These are phyloP conservation scores for Rhododendron kiyosumense DNA, from an alignment of 148 eudicot species.

Conservation along the genomic window DNA sequence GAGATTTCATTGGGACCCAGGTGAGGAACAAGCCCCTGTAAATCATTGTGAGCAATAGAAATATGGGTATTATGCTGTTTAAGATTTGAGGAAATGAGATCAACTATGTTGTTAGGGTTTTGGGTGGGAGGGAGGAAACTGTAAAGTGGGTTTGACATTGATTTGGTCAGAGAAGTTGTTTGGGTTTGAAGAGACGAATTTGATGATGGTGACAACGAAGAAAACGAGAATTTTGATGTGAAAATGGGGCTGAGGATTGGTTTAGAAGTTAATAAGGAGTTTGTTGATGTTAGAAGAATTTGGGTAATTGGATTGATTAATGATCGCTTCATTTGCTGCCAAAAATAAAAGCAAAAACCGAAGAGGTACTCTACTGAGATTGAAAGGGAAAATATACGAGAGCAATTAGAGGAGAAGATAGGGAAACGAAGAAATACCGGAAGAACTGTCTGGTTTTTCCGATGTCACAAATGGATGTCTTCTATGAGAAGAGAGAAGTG, in stretches of 20 bases:
- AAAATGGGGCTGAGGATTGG: not conserved
- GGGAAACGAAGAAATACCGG: too few relatives aligned
- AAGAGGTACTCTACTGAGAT: not conserved
- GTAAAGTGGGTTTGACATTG: conserved; percentile 58
- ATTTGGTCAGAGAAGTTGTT: conserved; percentile 15
- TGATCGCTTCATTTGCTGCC: conserved; percentile 11
- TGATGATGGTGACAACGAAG: not conserved
- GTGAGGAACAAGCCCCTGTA: conserved; percentile 46
- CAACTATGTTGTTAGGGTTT: conserved; percentile 68
- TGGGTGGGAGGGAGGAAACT: conserved; percentile 53
- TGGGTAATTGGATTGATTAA: not conserved
- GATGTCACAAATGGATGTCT: too few relatives aligned
- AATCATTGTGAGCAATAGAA: conserved; percentile 22
- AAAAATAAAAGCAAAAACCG: not conserved
- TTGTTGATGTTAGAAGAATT: not conserved
- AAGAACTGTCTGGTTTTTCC: too few relatives aligned
- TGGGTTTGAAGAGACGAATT: conserved; percentile 25
- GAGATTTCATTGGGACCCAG: conserved; percentile 57
- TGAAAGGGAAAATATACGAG: not conserved
- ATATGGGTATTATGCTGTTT: conserved; percentile 24
- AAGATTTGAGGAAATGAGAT: conserved; percentile 47
- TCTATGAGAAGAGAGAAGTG: too few relatives aligned
- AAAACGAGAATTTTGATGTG: not conserved
- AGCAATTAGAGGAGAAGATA: too few relatives aligned
- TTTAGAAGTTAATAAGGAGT: not conserved